These are phyloP conservation scores for Dorcoceras hygrometricum DNA, from an alignment of 257 asterid species.

Conservation along the genomic window DNA sequence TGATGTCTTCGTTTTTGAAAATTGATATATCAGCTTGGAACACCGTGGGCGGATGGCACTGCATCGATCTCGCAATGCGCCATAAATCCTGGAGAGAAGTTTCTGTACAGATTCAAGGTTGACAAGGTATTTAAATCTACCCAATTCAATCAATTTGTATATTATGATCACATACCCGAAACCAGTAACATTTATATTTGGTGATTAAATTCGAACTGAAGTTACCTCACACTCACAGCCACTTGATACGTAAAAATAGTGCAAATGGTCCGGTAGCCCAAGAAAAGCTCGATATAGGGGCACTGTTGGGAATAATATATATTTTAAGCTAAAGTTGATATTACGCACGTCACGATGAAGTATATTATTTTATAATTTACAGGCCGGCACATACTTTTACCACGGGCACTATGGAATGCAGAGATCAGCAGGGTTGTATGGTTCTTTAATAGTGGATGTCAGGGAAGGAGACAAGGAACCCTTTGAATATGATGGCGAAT, in stretches of 20 bases:
- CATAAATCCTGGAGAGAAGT: conserved; percentile 69
- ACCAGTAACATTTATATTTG: too few relatives aligned
- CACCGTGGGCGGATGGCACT: conserved; percentile 96
- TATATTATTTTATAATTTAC: conserved; percentile 10
- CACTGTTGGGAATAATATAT: too few relatives aligned
- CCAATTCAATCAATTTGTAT: too few relatives aligned
- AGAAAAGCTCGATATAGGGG: too few relatives aligned
- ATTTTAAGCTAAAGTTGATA: too few relatives aligned
- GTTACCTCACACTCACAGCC: too few relatives aligned
- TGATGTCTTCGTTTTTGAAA: neutral
- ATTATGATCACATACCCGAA: too few relatives aligned
- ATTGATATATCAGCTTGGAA: conserved; percentile 46
- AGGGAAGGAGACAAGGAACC: conserved; percentile 56
- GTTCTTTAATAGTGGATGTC: conserved; percentile 67
- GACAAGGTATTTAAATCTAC: conserved; percentile 47
- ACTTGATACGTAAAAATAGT: too few relatives aligned
- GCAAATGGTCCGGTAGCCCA: too few relatives aligned
- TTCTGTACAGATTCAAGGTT: conserved; percentile 54
- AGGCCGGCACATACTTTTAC: conserved; percentile 91
- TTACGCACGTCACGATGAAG: too few relatives aligned
- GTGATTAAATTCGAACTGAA: too few relatives aligned
- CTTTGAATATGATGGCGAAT: conserved; percentile 65
- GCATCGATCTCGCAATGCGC: conserved; percentile 83
- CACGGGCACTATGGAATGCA: conserved; percentile 98
- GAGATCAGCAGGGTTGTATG: conserved; percentile 78